Evolutionary conservation across 2,329 filamentous ascomycete species (phyloP).

Genomic region (Nannizziopsis arthrosporioides): DNA sequence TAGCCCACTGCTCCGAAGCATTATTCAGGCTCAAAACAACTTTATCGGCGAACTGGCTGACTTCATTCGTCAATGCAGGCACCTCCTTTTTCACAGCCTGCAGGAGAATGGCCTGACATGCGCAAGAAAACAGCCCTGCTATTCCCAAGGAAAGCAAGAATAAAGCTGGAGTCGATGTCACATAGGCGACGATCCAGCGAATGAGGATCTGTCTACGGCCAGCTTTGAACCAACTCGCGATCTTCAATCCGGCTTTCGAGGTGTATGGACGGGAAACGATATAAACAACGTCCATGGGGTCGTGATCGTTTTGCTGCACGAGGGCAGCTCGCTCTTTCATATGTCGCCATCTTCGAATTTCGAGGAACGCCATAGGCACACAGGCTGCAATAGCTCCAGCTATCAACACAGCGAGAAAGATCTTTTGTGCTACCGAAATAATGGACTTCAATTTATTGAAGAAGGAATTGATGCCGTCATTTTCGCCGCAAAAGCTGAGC

Average conservation of each 20-base stretch:
- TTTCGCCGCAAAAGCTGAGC: slow-evolving; percentile 78
- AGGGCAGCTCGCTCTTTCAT: slow-evolving; percentile 59
- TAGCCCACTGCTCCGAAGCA: slow-evolving; percentile 65
- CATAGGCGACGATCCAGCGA: slow-evolving; percentile 77
- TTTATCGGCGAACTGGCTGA: slow-evolving; percentile 66
- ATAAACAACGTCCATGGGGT: slow-evolving; percentile 80
- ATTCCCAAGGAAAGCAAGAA: slow-evolving; percentile 74
- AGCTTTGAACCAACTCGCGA: slow-evolving; percentile 52
- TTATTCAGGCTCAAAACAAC: slow-evolving; percentile 62
- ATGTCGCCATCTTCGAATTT: slow-evolving; percentile 63
- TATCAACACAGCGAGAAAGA: slow-evolving; percentile 64
- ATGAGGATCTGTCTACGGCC: slow-evolving; percentile 57
- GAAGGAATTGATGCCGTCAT: slow-evolving; percentile 70
- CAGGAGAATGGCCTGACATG: slow-evolving; percentile 73
- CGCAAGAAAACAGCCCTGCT: slow-evolving; percentile 68
- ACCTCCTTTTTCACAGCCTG: slow-evolving; percentile 60
- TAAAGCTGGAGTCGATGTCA: slow-evolving; percentile 72
- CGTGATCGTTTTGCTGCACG: slow-evolving; percentile 54
- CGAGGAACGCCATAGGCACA: slow-evolving; percentile 66
- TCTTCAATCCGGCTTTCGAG: slow-evolving; percentile 57
- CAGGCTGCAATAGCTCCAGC: slow-evolving; percentile 61
- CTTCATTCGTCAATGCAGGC: slow-evolving; percentile 60
- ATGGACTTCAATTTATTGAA: slow-evolving; percentile 61
- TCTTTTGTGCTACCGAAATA: slow-evolving; percentile 56
- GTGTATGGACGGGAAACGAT: slow-evolving; percentile 73